Base-by-base conservation (phyloP, 352 stramenopile genomes). In the Plasmopara muralis region DNA sequence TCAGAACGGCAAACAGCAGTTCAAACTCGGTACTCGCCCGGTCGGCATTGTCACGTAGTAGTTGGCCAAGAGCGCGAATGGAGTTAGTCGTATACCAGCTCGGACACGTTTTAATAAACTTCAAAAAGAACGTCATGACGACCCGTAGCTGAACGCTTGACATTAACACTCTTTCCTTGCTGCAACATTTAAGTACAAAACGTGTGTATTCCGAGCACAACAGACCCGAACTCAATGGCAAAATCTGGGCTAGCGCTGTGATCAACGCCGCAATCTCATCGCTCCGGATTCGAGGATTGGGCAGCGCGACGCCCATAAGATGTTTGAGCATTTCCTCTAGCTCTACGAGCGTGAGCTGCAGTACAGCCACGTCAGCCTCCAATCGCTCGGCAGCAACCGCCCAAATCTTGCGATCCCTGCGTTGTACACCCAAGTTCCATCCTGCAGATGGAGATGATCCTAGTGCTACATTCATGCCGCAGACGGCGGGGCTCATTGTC, bases 1-100 rank as follows among this genome's bases (percentile, higher is more conserved):
- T 51, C 29, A 90, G 49, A 4, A 90, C 76, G 0, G 66, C 66
- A 60, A 92, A 86, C 31, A 94, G 60, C 51, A 72, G 43, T 16
- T 91, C 77, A 20, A 88, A 79, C 42, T 85, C 64, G 16, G 61
- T 55, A 3, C 61, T 73, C 4, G 81, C 82, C 10, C 77, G 72
- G 35, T 92, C 83, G 0, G 80, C 80, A 44, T 94, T 91, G 28
- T 91, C 83, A 50, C 87, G 72, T 31, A 94, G 59, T 34, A 94
- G 65, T 40, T 86, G 55, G 0, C 77, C 79, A n/a, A 94, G 53
- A 9, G 78, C 77, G 43, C 77, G 74, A 52, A 87, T 84, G n/a
- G 79, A 60, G 34, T 57, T 74, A 16, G 74, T 72, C 31, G 73
- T 89, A 51, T 90, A 89, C 76, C 73, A 92, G 55, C 68, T 80